Evolutionary conservation across 2,329 filamentous ascomycete genomes (phyloP), one percentile per base, ranked within the genome.

Genomic region (Alternaria gansuensis): DNA sequence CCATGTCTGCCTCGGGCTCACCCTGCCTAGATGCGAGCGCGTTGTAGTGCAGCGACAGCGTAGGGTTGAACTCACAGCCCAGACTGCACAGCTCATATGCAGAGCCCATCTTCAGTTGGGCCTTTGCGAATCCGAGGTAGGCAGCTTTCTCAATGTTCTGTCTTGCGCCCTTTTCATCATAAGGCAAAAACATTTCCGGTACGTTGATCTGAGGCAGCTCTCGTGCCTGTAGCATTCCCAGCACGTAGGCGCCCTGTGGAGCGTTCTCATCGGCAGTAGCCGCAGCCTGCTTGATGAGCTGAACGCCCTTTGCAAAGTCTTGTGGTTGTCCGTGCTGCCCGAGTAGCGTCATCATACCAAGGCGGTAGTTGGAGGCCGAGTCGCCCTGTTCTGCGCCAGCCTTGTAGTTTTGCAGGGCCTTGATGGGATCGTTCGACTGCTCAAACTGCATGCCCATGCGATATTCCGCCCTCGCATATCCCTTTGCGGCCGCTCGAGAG

Each of bases 391-490:
- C 85, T 49, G 95, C 88, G 49, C 95, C 95, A 46, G 87, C 85
- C 65, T 92, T 88, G 78, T 98, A 99, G 77, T 98, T 93, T 71
- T 90, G 88, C 72, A 97, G 88, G 5, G 95, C 95, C 77, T 96
- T 97, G 63, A 89, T 85, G 60, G 93, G 89, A 72, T 99, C 94
- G 73, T 96, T 96, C 4, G 93, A 94, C 76, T 91, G 93, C 79
- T 99, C 95, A 75, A 93, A 98, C 57, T 97, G 90, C 94, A 98
- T 99, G 63, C 95, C 95, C 80, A 99, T 96, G 45, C 95, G 88
- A 78, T 99, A 99, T 77, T 98, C 92, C 21, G 95, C 93, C 68
- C 95, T 85, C 23, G 90, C 87, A 79, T 93, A 96, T 57, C 92
- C 92, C 69, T 91, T 88, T 69, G 93, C 90, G 29, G 92, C 90